Evolutionary conservation across 2,329 filamentous ascomycete genomes (phyloP).

Genomic region (Penicillium polonicum): DNA sequence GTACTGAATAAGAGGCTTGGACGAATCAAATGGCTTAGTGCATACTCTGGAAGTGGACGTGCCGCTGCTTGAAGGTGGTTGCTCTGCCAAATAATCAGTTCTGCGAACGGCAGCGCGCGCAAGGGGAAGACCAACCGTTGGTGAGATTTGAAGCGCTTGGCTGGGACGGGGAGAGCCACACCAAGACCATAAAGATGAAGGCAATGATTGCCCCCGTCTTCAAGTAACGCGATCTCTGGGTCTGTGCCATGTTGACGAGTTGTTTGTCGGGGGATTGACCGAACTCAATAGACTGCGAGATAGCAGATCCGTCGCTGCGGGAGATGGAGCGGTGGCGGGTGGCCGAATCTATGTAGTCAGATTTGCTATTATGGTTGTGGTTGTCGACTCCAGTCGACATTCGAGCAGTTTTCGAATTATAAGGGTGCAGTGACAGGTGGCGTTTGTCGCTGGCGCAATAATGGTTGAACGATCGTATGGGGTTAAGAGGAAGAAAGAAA

Average conservation of each 20-base stretch:
- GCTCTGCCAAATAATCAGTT: constrained; percentile 18
- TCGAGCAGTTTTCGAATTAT: constrained; percentile 34
- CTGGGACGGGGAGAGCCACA: constrained; percentile 51
- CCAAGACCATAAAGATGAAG: constrained; percentile 58
- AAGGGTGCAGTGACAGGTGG: constrained; percentile 20
- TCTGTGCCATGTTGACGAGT: constrained; percentile 59
- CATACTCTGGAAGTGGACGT: constrained; percentile 64
- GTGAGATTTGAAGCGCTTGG: constrained; percentile 25
- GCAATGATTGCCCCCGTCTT: constrained; percentile 62
- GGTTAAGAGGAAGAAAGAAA: constrained; percentile 10
- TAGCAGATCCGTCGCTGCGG: constrained; percentile 44
- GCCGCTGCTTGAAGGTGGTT: constrained; percentile 43
- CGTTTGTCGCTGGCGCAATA: constrained; percentile 20
- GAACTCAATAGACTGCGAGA: constrained; percentile 50
- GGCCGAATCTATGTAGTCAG: constrained; percentile 53
- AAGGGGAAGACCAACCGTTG: constrained; percentile 21
- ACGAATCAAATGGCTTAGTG: constrained; percentile 76
- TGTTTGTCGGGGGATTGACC: constrained; percentile 43
- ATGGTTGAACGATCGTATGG: constrained; percentile 28
- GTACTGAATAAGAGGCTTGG: constrained; percentile 94
- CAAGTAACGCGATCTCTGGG: constrained; percentile 59
- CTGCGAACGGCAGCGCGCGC: neutral
- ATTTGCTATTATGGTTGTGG: constrained; percentile 51
- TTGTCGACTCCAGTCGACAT: constrained; percentile 58
- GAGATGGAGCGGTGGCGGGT: constrained; percentile 56